Base-by-base conservation (phyloP, 106 monocot genomes). In the Triglochin maritima region DNA sequence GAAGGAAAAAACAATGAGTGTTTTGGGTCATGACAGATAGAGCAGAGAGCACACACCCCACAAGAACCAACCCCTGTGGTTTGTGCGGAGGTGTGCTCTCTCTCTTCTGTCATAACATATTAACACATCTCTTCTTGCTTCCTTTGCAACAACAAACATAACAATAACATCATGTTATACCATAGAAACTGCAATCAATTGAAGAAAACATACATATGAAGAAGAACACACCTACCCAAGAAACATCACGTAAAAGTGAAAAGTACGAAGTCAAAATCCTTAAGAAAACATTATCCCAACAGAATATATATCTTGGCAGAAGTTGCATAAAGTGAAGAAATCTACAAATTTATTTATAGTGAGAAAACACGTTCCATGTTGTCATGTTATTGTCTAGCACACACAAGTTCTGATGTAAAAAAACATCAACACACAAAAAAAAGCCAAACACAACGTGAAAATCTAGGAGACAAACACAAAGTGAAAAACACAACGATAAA, bases 31-130 rank as follows among this genome's bases (percentile, higher is more conserved):
- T 68, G 68, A 68, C 68, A 68, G 68, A 68, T 45, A 68, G 68
- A 68, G 68, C 43, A 68, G 68, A 46, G 68, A 68, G 68, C 68
- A 68, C 68, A 68, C 68, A 46, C 68, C 56, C 68, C 68, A 56
- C 43, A 68, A 68, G 54, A 68, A 45, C 43, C 56, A 68, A 57
- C 44, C 53, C 43, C 46, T 46, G n/a, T 68, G 46, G 7, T 45
- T 50, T 13, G 14, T 68, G 15, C 4, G 68, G 57, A 43, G 68
- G 13, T 68, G 68, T 68, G 68, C 68, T 68, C 57, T 56, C 57
- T 68, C 57, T 68, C 68, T 68, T 68, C 68, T 68, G 68, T 68
- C 68, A 57, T 57, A 45, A 49, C 44, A 29, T 29, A 29, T 29
- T 44, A 29, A 56, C 9, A 56, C 29, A 7, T 44, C 44, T 29